Base-by-base conservation (phyloP, 257 asterid species). In the Fraxinus pennsylvanica region DNA sequence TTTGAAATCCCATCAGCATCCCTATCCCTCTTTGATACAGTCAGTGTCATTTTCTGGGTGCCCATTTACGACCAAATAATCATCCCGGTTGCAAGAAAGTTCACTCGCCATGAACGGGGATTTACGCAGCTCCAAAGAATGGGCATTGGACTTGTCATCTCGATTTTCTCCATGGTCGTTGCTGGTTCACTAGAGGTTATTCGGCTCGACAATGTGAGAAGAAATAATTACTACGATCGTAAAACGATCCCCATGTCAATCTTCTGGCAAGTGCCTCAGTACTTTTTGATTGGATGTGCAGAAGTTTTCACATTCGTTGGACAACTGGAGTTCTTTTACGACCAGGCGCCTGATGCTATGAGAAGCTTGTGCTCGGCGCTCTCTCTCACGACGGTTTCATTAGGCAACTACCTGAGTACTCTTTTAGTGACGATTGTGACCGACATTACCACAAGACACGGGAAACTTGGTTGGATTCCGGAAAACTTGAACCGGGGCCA, bases 211-310 rank as follows among this genome's bases (percentile, higher is more conserved):
- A 88, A 77, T 7, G 94, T 94, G 13, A 83, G 86, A 38, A 74
- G 65, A 45, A 76, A 90, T 15, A 50, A 85, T 66, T 86, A 74
- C 74, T 94, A 94, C 14, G 96, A 91, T 57, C 52, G 52, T 0
- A 52, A 83, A 78, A 85, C 81, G 3, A 75, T 92, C n/a, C 96
- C 96, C 0, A 90, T 92, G 83, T 79, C 96, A 0, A 92, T 94
- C 36, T 94, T 94, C 63, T 94, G 98, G 98, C 98, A 92, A 76
- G 93, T 91, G 0, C 98, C 98, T 0, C 94, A 90, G 54, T 94
- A 94, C 52, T 89, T 94, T n/a, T 72, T 94, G 14, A 81, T 94
- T 6, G 98, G 97, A 1, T 89, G 96, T 29, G 94, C 98, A 0
- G 98, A 94, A 43, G 98, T 94, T 0, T 92, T 94, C 77, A 91